Conservation (phyloP, 1,284 basidiomycete genomes). For the Phellopilus nigrolimitatus region DNA sequence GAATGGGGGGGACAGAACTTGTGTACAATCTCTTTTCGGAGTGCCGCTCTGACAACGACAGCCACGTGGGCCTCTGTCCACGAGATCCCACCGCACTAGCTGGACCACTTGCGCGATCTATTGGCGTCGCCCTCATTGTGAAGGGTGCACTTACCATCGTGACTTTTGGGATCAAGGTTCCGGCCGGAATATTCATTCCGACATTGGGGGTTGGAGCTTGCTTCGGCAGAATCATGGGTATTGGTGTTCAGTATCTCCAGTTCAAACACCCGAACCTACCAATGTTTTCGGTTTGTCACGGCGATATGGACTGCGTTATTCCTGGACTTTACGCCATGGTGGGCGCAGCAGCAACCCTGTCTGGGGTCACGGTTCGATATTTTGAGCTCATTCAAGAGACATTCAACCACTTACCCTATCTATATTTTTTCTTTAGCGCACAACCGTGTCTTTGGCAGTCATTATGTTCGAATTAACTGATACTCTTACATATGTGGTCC, state of each 20-base stretch:
- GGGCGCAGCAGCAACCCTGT: slow-evolving; percentile 83
- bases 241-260: slow-evolving; percentile 78
- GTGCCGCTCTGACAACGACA: slow-evolving; percentile 55
- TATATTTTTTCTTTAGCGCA: slow-evolving; percentile 44
- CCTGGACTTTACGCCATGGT: slow-evolving; percentile 92
- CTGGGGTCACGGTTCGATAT: slow-evolving; percentile 74
- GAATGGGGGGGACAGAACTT: slow-evolving; percentile 94
- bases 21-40: slow-evolving; percentile 90
- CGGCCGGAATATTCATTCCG: slow-evolving; percentile 96
- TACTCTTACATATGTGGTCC: slow-evolving; percentile 91
- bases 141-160: slow-evolving; percentile 83
- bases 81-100: slow-evolving; percentile 60
- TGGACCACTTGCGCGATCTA: slow-evolving; percentile 60
- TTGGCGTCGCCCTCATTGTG: slow-evolving; percentile 74
- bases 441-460: slow-evolving; percentile 89
- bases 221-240: slow-evolving; percentile 85
- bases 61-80: slow-evolving; percentile 70
- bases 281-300: slow-evolving; percentile 64
- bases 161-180: slow-evolving; percentile 92
- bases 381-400: neutral
- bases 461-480: slow-evolving; percentile 94
- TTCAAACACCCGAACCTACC: slow-evolving; percentile 56
- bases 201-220: slow-evolving; percentile 97
- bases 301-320: slow-evolving; percentile 66
- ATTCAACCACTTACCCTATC: slow-evolving; percentile 6